phyloP scores from a whole-genome alignment of 164 flowering plant genomes.

The Piper longum region DNA sequence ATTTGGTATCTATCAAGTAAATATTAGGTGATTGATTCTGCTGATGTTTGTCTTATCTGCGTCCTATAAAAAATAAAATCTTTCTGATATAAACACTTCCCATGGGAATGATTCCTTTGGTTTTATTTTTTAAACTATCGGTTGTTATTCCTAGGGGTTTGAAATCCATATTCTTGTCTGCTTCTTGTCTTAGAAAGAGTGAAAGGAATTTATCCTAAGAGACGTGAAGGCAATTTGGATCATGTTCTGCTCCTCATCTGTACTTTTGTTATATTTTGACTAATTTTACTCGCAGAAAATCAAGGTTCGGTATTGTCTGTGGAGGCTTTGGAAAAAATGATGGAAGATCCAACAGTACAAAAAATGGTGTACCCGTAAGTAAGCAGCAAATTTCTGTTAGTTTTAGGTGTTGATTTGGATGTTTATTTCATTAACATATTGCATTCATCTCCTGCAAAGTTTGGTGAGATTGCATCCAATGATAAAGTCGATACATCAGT shows the following conservation, averaged over 20 bases:
- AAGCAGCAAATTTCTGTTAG: background rate
- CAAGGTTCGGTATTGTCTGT: constrained; percentile 43
- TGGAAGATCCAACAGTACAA: constrained; percentile 96
- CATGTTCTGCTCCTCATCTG: too few species aligned
- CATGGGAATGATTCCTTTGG: too few species aligned
- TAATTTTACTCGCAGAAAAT: constrained; percentile 23
- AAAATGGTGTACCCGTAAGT: constrained; percentile 90
- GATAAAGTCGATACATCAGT: too few species aligned
- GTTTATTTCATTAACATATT: background rate
- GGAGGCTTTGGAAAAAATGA: constrained; percentile 93
- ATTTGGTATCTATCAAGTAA: too few species aligned
- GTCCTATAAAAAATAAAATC: too few species aligned
- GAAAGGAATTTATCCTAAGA: too few species aligned
- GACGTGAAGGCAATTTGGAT: too few species aligned
- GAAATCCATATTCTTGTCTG: too few species aligned
- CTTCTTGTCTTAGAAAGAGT: too few species aligned
- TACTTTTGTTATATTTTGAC: background rate
- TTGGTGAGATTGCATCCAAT: background rate
- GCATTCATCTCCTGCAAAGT: background rate
- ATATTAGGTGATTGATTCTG: background rate
- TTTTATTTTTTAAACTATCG: too few species aligned
- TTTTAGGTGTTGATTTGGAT: background rate
- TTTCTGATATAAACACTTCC: too few species aligned
- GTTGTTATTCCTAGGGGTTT: too few species aligned
- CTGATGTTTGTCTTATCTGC: background rate